Conservation (phyloP, 2,329 filamentous ascomycete species). For the Aspergillus luchuensis region DNA sequence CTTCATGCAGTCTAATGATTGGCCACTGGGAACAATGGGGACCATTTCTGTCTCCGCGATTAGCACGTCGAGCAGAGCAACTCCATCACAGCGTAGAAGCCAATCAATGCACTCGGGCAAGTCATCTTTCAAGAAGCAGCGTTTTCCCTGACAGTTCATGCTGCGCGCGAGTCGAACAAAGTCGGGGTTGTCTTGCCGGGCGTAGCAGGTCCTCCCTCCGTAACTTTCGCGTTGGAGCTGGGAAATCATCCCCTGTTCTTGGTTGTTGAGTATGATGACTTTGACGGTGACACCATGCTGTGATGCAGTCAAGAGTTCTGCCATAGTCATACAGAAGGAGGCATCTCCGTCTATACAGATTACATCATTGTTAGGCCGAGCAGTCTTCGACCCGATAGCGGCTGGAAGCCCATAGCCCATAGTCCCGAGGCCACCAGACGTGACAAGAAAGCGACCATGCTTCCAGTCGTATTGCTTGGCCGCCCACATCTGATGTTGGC, state of each 20-base stretch:
- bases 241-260: background rate
- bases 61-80: background rate
- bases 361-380: constrained; percentile 73
- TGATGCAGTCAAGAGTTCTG: background rate
- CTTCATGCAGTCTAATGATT: too few species aligned
- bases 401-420: constrained; percentile 96
- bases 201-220: background rate
- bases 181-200: background rate
- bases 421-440: constrained; percentile 85
- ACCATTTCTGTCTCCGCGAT: background rate
- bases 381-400: constrained; percentile 90
- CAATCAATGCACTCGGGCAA: background rate
- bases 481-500: constrained; percentile 97
- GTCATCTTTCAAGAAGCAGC: background rate
- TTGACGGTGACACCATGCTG: background rate
- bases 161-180: background rate
- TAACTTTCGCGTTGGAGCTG: background rate
- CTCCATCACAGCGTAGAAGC: background rate
- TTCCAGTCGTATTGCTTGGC: constrained; percentile 94
- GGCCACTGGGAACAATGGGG: background rate
- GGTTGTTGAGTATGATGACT: background rate
- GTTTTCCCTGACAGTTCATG: constrained; percentile 7
- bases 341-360: constrained; percentile 95
- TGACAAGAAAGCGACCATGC: constrained; percentile 86
- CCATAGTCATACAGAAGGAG: constrained; percentile 66